Conservation (phyloP, 2,329 filamentous ascomycete genomes). For the Verruconis gallopava region DNA sequence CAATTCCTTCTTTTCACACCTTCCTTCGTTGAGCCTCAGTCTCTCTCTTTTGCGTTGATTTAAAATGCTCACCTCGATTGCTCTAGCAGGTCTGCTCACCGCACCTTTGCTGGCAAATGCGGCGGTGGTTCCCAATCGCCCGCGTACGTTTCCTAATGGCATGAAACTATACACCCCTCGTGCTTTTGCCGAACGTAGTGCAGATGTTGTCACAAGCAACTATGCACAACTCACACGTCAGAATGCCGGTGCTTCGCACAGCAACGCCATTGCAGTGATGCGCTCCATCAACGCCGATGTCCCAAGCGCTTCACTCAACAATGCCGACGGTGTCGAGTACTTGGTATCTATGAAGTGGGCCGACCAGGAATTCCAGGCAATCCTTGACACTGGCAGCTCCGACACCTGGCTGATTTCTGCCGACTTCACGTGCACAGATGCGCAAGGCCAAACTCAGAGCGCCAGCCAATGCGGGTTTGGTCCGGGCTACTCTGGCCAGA, state of each 20-base stretch:
- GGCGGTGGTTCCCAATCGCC: no score
- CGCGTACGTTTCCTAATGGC: no score
- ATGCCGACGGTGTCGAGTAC: conserved; percentile 2
- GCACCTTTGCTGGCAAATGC: no score
- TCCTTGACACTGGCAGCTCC: conserved; percentile 9
- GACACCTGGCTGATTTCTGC: conserved; percentile 9
- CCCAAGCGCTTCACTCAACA: neutral
- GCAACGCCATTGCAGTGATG: neutral
- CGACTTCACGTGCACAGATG: conserved; percentile 4
- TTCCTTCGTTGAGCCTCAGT: no score
- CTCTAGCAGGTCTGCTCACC: no score
- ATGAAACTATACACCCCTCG: no score
- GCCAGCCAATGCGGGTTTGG: conserved; percentile 8
- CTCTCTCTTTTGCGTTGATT: no score
- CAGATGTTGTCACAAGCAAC: neutral
- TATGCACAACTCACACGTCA: neutral
- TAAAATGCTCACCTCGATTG: no score
- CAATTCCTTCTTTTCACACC: no score
- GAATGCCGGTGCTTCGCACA: neutral
- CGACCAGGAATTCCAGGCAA: conserved; percentile 2
- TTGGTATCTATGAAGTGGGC: conserved; percentile 2
- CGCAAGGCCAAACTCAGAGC: neutral
- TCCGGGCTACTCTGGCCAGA: conserved; percentile 2
- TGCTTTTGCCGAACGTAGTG: neutral
- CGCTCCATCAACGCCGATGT: neutral